A percentile compares a stretch with the other conserved stretches of the same genome.
These are phyloP conservation scores for Erythrophleum ivorense DNA, from an alignment of 331 rosid genomes.

Conservation along the genomic window DNA sequence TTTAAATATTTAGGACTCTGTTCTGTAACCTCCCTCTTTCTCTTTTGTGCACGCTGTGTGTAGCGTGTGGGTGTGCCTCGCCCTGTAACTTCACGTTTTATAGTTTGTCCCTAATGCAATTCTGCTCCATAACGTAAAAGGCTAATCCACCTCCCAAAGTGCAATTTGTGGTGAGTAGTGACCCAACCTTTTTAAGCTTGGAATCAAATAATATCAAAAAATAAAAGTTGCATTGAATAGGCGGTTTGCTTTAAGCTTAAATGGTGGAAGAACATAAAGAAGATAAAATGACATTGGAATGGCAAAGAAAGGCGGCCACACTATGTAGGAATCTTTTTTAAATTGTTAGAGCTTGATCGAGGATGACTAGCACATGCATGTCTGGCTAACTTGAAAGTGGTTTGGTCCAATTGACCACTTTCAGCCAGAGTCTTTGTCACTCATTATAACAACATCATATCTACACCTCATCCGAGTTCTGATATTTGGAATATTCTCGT, in stretches of 20 bases:
- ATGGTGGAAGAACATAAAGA: conserved; percentile 8
- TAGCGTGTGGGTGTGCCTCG: conserved; percentile 31
- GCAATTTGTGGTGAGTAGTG: background rate
- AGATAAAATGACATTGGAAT: conserved; percentile 25
- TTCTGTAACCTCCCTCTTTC: background rate
- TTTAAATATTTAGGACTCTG: conserved; percentile 2
- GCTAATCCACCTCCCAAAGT: background rate
- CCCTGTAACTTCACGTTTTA: conserved; percentile 2
- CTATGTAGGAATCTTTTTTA: conserved; percentile 8
- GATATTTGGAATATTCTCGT: background rate
- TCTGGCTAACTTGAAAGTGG: background rate
- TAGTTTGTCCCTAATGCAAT: background rate
- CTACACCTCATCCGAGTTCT: background rate
- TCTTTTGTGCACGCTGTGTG: conserved; percentile 40
- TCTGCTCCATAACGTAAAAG: conserved; percentile 31
- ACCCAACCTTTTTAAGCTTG: background rate
- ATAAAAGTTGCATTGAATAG: conserved; percentile 32
- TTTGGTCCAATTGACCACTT: conserved; percentile 17
- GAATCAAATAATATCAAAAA: background rate
- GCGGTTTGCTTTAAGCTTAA: conserved; percentile 23
- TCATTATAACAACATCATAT: background rate
- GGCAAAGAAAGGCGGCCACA: conserved; percentile 24
- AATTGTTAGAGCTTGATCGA: background rate
- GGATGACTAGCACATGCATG: conserved; percentile 18
- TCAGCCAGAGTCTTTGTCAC: background rate